A percentile compares a stretch with the other conserved stretches of the same genome.
These are phyloP conservation scores for Volvox carteri DNA, from an alignment of 163 green algal species.

Conservation along the genomic window DNA sequence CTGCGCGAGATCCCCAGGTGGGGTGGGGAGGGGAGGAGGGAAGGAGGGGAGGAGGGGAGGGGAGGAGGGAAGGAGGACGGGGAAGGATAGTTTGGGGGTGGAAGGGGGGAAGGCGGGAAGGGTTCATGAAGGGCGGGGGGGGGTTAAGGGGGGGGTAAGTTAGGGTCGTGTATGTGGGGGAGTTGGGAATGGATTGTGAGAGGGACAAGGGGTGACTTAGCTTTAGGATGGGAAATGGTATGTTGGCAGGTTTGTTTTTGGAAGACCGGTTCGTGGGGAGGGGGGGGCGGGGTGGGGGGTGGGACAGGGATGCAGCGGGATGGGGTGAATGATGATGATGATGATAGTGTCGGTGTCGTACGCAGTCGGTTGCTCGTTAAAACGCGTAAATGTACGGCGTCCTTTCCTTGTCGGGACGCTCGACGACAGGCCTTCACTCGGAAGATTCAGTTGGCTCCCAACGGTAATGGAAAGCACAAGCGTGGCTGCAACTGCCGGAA, in stretches of 20 bases:
- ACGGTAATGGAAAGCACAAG: slow-evolving; percentile 52
- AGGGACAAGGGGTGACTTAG: no score
- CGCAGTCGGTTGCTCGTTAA: no score
- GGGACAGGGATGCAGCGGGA: not conserved
- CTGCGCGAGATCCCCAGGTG: slow-evolving; percentile 53
- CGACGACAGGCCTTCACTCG: slow-evolving; percentile 60
- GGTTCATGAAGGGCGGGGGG: not conserved
- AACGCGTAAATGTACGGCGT: no score
- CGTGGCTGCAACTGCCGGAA: slow-evolving; percentile 95
- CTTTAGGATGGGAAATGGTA: no score
- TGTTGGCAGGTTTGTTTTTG: no score
- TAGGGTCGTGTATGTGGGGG: no score
- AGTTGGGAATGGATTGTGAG: no score
- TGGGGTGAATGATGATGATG: not conserved
- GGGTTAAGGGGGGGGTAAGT: not conserved
- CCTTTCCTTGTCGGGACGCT: no score
- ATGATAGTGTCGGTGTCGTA: no score
- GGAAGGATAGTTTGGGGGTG: not conserved
- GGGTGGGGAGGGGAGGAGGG: not conserved
- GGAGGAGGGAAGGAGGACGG: no score
- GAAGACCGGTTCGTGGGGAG: no score
- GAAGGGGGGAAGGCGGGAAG: no score
- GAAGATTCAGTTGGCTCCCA: slow-evolving; percentile 52
- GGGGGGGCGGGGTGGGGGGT: not conserved
- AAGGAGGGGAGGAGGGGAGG: not conserved